Evolutionary conservation across 2,329 filamentous ascomycete species (phyloP).

Genomic region (Teratosphaeria zuluensis): DNA sequence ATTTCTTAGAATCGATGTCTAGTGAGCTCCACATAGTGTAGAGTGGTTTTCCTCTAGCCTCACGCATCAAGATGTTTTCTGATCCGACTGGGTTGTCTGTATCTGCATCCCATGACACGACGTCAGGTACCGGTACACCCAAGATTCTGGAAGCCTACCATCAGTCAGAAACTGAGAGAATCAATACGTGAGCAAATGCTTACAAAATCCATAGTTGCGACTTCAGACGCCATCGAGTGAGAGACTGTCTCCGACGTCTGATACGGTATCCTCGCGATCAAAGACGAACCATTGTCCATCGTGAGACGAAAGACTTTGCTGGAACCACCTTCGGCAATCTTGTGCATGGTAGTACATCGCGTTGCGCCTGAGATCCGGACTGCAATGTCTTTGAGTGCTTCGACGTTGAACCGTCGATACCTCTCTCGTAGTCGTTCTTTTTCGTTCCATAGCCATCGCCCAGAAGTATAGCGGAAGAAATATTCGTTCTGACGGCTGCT

Average conservation of each 20-base stretch:
- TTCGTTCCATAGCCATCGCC: conserved; percentile 30
- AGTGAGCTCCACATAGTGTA: too few species aligned
- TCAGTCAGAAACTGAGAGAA: too few species aligned
- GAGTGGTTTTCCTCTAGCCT: too few species aligned
- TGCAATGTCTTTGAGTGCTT: conserved; percentile 25
- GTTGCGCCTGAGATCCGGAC: conserved; percentile 22
- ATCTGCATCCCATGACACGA: too few species aligned
- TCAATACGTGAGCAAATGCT: too few species aligned
- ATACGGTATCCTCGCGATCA: conserved; percentile 8
- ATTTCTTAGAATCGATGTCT: too few species aligned
- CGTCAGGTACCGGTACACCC: too few species aligned
- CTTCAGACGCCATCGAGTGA: too few species aligned
- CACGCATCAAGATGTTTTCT: too few species aligned
- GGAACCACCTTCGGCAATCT: conserved; percentile 20
- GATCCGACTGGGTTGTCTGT: too few species aligned
- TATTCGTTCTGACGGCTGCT: neutral
- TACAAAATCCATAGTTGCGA: too few species aligned
- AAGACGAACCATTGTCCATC: conserved; percentile 14
- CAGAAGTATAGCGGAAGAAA: conserved; percentile 21
- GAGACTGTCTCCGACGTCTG: neutral
- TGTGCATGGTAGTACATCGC: conserved; percentile 26
- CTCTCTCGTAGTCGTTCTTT: conserved; percentile 23
- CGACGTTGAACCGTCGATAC: conserved; percentile 27
- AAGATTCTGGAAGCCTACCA: too few species aligned
- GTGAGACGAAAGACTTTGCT: conserved; percentile 19